Base-by-base conservation (phyloP, 345 rosid genomes). In the Linum usitatissimum region DNA sequence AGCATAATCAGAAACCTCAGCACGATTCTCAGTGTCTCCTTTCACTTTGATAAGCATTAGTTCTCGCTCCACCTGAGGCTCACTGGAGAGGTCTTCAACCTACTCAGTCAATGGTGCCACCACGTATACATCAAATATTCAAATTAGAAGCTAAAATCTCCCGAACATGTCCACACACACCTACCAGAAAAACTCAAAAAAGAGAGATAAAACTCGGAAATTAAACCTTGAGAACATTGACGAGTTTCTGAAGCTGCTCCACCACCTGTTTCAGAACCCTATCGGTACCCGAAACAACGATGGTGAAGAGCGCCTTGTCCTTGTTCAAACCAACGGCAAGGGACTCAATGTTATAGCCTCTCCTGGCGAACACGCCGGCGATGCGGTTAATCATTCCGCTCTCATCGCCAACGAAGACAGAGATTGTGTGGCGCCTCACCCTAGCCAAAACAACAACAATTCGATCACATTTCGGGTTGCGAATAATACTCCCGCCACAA, bases 301-400 rank as follows among this genome's bases (percentile, higher is more conserved):
- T 87, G 63, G 94, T 93, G 81, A 90, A 93, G 39, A 93, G 69
- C 31, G 99, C 99, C 78, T 82, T 87, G 74, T 93, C 96, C 82
- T 79, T 84, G 76, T 87, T 87, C 6, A 93, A 73, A 63, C 99
- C 97, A 65, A 93, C 99, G 64, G 97, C 99, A 28, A 93, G 96
- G n/a, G 96, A 85, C 80, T 93, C 99, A 9, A 90, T 93, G 71
- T 93, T 93, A 72, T 83, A 93, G 15, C 97, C 99, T 66, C 99
- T 81, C 74, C 97, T 83, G 0, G 96, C 94, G 73, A 93, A 93
- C 3, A 93, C 99, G 54, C 97, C 99, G 0, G 99, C 97, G 59
- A 93, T 93, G 76, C 97, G 77, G 53, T 93, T 93, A 64, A 93
- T 90, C 85, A 93, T 93, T 51, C 99, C 99, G 68, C 97, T 90